phyloP scores from a whole-genome alignment of 108 stramenopile species.

The Nitzschia sp. region DNA sequence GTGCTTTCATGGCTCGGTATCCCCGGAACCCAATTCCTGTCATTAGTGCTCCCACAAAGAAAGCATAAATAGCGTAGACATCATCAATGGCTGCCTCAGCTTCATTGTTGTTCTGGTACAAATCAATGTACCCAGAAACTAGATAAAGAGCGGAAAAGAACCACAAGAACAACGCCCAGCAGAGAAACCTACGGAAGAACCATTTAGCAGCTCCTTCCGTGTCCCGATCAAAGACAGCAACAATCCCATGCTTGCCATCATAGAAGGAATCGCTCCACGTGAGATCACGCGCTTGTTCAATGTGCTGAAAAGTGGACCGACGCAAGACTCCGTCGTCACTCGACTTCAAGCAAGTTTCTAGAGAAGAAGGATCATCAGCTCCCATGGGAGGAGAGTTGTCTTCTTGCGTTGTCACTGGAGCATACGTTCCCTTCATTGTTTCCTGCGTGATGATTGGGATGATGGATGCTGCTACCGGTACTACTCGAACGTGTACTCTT shows the following conservation, averaged over 20 bases:
- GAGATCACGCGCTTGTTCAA: slow-evolving; percentile 12
- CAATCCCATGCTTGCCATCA: slow-evolving; percentile 19
- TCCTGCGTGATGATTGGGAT: no score
- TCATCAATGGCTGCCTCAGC: slow-evolving; percentile 11
- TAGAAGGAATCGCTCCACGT: slow-evolving; percentile 19
- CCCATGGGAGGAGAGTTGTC: no score
- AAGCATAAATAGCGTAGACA: slow-evolving; percentile 3
- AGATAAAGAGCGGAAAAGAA: slow-evolving; percentile 4
- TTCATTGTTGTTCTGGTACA: neutral
- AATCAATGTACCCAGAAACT: slow-evolving; percentile 5
- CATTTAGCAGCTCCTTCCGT: slow-evolving; percentile 4
- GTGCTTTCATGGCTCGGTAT: slow-evolving; percentile 1
- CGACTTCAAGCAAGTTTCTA: no score
- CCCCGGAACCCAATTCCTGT: slow-evolving; percentile 7
- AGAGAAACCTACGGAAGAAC: slow-evolving; percentile 11
- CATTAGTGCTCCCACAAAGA: neutral
- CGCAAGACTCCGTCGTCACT: neutral
- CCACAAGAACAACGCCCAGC: neutral
- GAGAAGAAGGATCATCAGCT: no score
- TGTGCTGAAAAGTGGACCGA: slow-evolving; percentile 3
- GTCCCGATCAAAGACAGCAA: slow-evolving; percentile 26
- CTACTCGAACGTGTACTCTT: no score
- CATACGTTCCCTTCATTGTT: no score
- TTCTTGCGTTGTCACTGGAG: no score
- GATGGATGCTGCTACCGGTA: no score